These are phyloP conservation scores for Suhomyces ambrosiae DNA, from an alignment of 1,139 yeast genomes.

Conservation along the genomic window DNA sequence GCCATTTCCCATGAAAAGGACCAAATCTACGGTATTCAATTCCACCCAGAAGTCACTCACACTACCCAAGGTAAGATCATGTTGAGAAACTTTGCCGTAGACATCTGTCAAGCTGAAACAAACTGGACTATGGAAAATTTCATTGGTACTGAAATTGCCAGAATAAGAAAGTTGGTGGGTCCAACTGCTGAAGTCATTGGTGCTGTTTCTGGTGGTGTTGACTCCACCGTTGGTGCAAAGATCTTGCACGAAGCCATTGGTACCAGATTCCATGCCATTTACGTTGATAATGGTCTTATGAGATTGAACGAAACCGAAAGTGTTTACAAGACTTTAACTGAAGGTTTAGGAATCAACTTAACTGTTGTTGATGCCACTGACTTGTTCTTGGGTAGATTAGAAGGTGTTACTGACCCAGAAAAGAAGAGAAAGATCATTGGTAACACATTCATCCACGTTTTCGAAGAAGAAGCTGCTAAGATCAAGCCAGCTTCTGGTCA, in stretches of 20 bases:
- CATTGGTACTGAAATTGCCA: conserved; percentile 91
- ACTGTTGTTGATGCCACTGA: conserved; percentile 95
- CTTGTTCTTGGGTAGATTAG: conserved; percentile 79
- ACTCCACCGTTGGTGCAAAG: conserved; percentile 98
- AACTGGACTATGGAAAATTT: conserved; percentile 99
- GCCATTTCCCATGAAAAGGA: conserved; percentile 81
- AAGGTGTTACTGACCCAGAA: conserved; percentile 98
- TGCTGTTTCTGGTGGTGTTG: conserved; percentile 99
- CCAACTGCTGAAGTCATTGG: conserved; percentile 99
- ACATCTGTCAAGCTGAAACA: conserved; percentile 81
- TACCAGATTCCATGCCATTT: conserved; percentile 96
- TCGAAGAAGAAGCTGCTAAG: conserved; percentile 92
- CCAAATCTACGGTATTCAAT: conserved; percentile 89
- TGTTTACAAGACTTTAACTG: conserved; percentile 86
- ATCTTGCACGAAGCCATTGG: conserved; percentile 98
- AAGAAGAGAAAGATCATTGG: conserved; percentile 99
- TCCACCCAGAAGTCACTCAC: conserved; percentile 99
- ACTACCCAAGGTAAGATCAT: conserved; percentile 86
- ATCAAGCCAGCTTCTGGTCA: conserved; percentile 88
- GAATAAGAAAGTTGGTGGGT: conserved; percentile 89
- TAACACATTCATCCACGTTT: conserved; percentile 94
- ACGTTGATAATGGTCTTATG: conserved; percentile 98
- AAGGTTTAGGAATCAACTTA: conserved; percentile 91
- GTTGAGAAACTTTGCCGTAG: conserved; percentile 88
- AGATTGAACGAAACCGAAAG: conserved; percentile 88